Evolutionary conservation across 1,284 basidiomycete genomes (phyloP).

Genomic region (Caloboletus inedulis): DNA sequence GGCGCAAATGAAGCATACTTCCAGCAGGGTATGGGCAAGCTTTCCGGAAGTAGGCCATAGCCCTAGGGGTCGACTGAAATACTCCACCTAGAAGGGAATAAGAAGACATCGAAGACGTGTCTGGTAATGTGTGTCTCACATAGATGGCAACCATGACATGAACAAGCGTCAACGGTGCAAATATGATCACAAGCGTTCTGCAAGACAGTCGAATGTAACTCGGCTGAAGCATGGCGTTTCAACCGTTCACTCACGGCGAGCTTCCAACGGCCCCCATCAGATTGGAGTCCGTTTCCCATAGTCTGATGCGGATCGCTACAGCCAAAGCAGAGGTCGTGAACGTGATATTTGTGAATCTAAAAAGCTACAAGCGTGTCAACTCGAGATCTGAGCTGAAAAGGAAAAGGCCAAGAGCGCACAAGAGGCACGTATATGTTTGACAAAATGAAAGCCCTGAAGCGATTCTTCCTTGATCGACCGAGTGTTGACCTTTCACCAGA

Average conservation of each 20-base stretch:
- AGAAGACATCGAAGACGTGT: slow-evolving; percentile 2
- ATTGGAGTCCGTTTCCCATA: slow-evolving; percentile 48
- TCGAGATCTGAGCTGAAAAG: slow-evolving; percentile 24
- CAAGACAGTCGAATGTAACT: slow-evolving; percentile 9
- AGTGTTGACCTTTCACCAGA: slow-evolving; percentile 34
- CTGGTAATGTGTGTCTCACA: slow-evolving; percentile 42
- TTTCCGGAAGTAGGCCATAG: slow-evolving; percentile 85
- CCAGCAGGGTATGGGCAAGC: slow-evolving; percentile 74
- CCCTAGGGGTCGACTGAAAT: slow-evolving; percentile 86
- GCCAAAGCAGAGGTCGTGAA: slow-evolving; percentile 80
- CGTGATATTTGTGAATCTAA: slow-evolving; percentile 80
- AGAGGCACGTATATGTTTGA: slow-evolving; percentile 73
- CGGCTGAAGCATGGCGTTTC: slow-evolving; percentile 3
- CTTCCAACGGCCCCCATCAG: slow-evolving; percentile 74
- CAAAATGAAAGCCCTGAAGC: slow-evolving; percentile 61
- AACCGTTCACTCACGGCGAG: slow-evolving; percentile 60
- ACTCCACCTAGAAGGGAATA: slow-evolving; percentile 64
- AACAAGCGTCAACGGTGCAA: slow-evolving; percentile 78
- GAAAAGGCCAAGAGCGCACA: slow-evolving; percentile 40
- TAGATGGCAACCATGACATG: slow-evolving; percentile 86
- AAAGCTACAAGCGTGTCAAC: slow-evolving; percentile 51
- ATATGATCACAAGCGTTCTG: slow-evolving; percentile 84
- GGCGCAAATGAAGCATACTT: slow-evolving; percentile 86
- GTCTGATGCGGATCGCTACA: slow-evolving; percentile 73
- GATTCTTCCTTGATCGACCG: slow-evolving; percentile 51